phyloP scores from a whole-genome alignment of 257 asterid species.

The Penstemon barbatus region DNA sequence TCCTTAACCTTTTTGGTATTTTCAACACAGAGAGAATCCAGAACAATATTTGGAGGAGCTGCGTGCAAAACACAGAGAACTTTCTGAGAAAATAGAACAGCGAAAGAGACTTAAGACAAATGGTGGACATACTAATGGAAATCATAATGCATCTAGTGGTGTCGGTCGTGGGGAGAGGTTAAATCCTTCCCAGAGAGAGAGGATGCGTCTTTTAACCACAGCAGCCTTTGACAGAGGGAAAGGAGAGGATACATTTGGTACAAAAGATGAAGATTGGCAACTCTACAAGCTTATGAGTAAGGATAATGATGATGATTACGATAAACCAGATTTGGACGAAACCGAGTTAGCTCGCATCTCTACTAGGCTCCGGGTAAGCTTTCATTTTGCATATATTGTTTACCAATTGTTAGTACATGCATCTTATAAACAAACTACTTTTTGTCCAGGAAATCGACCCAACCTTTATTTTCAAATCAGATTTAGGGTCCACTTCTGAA shows the following conservation, averaged over 20 bases:
- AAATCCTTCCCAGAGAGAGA: conserved; percentile 85
- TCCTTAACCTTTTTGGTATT: conserved; percentile 15
- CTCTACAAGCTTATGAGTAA: conserved; percentile 94
- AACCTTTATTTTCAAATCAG: conserved; percentile 63
- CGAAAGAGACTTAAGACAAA: conserved; percentile 78
- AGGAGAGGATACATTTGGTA: conserved; percentile 97
- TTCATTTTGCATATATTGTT: neutral
- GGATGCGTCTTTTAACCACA: conserved; percentile 97
- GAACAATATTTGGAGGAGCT: conserved; percentile 83
- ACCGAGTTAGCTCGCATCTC: conserved; percentile 79
- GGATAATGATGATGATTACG: conserved; percentile 92
- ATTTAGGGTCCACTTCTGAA: conserved; percentile 53
- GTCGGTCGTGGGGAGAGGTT: conserved; percentile 98
- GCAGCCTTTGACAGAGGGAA: conserved; percentile 99
- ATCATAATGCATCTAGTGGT: conserved; percentile 73
- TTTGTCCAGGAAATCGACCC: conserved; percentile 84
- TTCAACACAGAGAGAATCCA: conserved; percentile 71
- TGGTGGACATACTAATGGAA: conserved; percentile 75
- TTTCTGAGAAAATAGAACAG: conserved; percentile 81
- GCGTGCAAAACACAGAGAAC: conserved; percentile 74
- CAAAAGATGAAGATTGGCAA: conserved; percentile 96
- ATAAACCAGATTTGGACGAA: conserved; percentile 74
- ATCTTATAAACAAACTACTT: conserved; percentile 16
- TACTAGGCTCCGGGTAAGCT: conserved; percentile 74
- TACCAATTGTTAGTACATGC: neutral